Base-by-base conservation (phyloP, 2,329 filamentous ascomycete genomes). In the Penicillium brasilianum region DNA sequence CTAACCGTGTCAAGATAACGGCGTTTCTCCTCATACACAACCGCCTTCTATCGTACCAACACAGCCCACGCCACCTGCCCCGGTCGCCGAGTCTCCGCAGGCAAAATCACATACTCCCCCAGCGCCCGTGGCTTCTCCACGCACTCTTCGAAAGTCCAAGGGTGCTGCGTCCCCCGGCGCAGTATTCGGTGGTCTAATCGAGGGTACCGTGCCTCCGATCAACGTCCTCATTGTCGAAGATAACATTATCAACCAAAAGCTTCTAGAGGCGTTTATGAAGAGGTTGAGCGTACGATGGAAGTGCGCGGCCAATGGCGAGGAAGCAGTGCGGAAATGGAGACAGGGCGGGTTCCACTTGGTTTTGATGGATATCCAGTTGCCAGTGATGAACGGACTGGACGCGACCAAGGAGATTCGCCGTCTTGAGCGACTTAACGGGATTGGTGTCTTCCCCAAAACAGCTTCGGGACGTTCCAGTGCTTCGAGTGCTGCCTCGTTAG, bases 151-250 rank as follows among this genome's bases (percentile, higher is more conserved):
- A 59, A 71, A 78, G 71, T 58, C 63, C 63, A 67, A 81, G 75
- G 61, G 72, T 72, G 50, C 64, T 67, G 52, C 74, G 72, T 59
- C 71, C 62, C 58, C 67, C 70, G 54, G 72, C 53, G 72, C 74
- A 9, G 74, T 71, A 72, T 90, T 62, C 28, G 82, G 88, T 4
- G 88, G 86, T 32, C 83, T 91, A 70, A 84, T 96, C 30, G 92
- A 94, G 68, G 90, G 89, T 57, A 88, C 88, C 1, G 92, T 98
- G 0, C 95, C 95, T 8, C 94, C 95, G 1, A 98, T 99, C 80
- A 98, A 96, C 69, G 93, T 98, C 8, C 83, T 99, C 46, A 97
- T 99, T 62, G 95, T 99, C 14, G 95, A 99, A 80, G 95, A 99
- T 80, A 99, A 99, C 77, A 93, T 95, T 65, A 98, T 99, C 84